Conservation (phyloP, 225 moss, liverwort and hornwort species). For the Rhytidiadelphus loreus region DNA sequence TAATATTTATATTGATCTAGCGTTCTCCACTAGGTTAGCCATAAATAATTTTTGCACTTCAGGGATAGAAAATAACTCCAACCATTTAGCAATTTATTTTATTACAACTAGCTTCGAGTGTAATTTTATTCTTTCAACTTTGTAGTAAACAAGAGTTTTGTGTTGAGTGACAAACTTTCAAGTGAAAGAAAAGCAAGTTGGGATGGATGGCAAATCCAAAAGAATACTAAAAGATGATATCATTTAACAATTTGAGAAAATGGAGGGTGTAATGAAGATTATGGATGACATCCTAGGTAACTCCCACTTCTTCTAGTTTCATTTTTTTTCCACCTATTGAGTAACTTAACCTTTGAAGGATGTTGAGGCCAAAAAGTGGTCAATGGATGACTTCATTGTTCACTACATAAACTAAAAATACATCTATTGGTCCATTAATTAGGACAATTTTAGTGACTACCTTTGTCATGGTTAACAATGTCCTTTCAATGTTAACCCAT, state of each 20-base stretch:
- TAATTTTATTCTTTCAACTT: not conserved
- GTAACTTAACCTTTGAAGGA: not conserved
- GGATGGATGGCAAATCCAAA: constrained; percentile 34
- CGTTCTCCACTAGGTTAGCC: not conserved
- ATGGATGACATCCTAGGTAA: constrained; percentile 12
- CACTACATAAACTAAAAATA: too few species aligned
- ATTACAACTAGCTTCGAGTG: not conserved
- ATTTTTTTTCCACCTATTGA: not conserved
- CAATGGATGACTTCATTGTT: too few species aligned
- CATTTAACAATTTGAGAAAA: not conserved
- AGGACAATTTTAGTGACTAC: too few species aligned
- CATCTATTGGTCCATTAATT: too few species aligned
- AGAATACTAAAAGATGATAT: not conserved
- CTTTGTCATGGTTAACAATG: too few species aligned
- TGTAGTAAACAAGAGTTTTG: not conserved
- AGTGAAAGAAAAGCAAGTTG: constrained; percentile 51
- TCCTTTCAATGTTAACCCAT: too few species aligned
- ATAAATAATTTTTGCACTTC: not conserved
- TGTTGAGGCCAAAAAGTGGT: too few species aligned
- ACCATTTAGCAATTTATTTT: too few species aligned
- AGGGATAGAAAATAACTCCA: too few species aligned
- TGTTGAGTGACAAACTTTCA: constrained; percentile 33
- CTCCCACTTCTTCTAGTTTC: not conserved
- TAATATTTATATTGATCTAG: not conserved
- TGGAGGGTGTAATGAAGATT: not conserved